Evolutionary conservation across 2,329 filamentous ascomycete genomes (phyloP), one percentile per base, ranked within the genome.

Genomic region (Aspergillus udagawae): DNA sequence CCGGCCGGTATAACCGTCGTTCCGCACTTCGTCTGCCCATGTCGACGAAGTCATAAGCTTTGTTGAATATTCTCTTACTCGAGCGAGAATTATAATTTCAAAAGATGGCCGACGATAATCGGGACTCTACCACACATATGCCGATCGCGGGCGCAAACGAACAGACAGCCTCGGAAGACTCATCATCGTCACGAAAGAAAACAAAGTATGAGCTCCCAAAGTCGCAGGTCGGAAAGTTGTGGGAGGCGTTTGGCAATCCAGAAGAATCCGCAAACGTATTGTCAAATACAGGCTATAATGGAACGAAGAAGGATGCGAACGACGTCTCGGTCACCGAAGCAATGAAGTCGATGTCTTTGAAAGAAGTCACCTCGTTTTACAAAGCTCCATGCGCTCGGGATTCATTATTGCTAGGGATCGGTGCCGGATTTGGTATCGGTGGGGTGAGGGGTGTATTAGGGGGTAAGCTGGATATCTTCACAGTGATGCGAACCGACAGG

Each of bases 381-480:
- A 88, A 89, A 73, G 83, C 86, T 56, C 93, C 93, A 0, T 97
- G 94, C 73, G 89, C 91, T 21, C 82, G 92, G 60, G 88, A 96
- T 70, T 88, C 90, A 2, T 80, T 96, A 53, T 78, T 97, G 65
- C 86, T 89, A 1, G 94, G 92, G 25, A 95, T 99, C 66, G 89
- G 85, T 1, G 82, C 85, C 2, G 94, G 91, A 3, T 89, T 91
- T 61, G 88, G 83, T 3, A 75, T 91, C 32, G 93, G 92, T 54
- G 88, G 86, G 57, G 67, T 92, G 54, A 84, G 88, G 61, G 89
- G 87, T 66, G 80, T 97, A 23, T 76, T 91, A 64, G 86, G 89
- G 77, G 88, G 92, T 95, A 79, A 63, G 52, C 44, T 44, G 41
- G 41, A 47, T 12, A 4, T 8, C 9, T 21, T 21, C 48, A 32